These are phyloP conservation scores for Russula foetens DNA, from an alignment of 768 basidiomycete genomes.

Conservation along the genomic window DNA sequence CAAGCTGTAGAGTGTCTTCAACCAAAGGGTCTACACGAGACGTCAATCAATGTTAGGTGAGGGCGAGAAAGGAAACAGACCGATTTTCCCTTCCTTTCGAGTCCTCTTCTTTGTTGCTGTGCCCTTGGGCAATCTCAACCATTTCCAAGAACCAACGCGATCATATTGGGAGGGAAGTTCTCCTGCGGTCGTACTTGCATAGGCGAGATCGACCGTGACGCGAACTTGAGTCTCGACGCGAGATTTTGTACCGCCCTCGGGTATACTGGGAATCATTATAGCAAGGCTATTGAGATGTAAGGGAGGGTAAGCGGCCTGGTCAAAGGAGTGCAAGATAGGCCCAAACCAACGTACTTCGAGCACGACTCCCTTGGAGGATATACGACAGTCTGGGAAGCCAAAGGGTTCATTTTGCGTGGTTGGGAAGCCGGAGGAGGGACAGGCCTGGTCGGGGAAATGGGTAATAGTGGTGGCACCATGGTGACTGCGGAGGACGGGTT, in stretches of 20 bases:
- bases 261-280: slow-evolving; percentile 78
- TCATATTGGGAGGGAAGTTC: slow-evolving; percentile 57
- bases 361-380: slow-evolving; percentile 68
- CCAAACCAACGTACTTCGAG: slow-evolving; percentile 47
- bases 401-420: slow-evolving; percentile 47
- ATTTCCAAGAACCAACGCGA: slow-evolving; percentile 85
- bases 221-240: slow-evolving; percentile 94
- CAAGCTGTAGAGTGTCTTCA: slow-evolving; percentile 64
- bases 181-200: slow-evolving; percentile 48
- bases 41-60: background rate
- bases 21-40: slow-evolving; percentile 48
- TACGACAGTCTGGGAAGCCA: slow-evolving; percentile 51
- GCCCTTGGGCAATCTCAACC: slow-evolving; percentile 71
- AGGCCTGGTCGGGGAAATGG: slow-evolving; percentile 48
- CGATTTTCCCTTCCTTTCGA: slow-evolving; percentile 77
- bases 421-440: slow-evolving; percentile 59
- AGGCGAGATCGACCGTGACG: slow-evolving; percentile 71
- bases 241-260: slow-evolving; percentile 77
- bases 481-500: background rate
- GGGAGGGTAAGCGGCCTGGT: background rate
- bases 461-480: slow-evolving; percentile 23
- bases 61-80: slow-evolving; percentile 31
- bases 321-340: background rate
- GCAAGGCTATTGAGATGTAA: slow-evolving; percentile 44
- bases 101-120: slow-evolving; percentile 80